Evolutionary conservation across 345 rosid genomes (phyloP).

Genomic region (Psidium friedrichsthalianum): DNA sequence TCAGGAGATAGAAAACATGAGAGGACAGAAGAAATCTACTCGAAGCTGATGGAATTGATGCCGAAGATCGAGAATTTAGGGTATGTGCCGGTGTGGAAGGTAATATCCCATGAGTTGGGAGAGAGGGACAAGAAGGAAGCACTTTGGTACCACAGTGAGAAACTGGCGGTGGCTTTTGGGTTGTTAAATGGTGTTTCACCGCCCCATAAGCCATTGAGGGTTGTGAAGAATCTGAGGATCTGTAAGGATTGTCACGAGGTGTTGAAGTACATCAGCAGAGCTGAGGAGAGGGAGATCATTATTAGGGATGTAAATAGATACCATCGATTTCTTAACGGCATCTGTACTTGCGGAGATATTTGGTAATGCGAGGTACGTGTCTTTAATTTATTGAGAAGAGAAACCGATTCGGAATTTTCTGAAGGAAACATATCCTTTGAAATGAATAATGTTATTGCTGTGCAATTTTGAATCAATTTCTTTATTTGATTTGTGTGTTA

Average conservation of each 20-base stretch:
- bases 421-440: neutral
- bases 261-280: conserved; percentile 30
- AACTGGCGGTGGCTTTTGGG: conserved; percentile 44
- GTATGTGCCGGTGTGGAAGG: conserved; percentile 21
- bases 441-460: neutral
- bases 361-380: conserved; percentile 8
- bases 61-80: conserved; percentile 20
- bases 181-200: conserved; percentile 27
- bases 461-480: neutral
- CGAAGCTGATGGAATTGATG: conserved; percentile 26
- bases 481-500: neutral
- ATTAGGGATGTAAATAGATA: conserved; percentile 38
- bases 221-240: conserved; percentile 27
- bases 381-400: neutral
- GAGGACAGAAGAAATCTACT: conserved; percentile 19
- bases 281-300: conserved; percentile 23
- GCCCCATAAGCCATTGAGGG: conserved; percentile 22
- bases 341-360: conserved; percentile 24
- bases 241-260: conserved; percentile 34
- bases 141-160: conserved; percentile 46
- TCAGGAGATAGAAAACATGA: conserved; percentile 38
- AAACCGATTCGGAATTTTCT: neutral
- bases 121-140: conserved; percentile 25
- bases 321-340: conserved; percentile 28
- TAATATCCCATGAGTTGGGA: conserved; percentile 17